Evolutionary conservation across 106 monocot genomes (phyloP).

Genomic region (Cymbidium sinense): DNA sequence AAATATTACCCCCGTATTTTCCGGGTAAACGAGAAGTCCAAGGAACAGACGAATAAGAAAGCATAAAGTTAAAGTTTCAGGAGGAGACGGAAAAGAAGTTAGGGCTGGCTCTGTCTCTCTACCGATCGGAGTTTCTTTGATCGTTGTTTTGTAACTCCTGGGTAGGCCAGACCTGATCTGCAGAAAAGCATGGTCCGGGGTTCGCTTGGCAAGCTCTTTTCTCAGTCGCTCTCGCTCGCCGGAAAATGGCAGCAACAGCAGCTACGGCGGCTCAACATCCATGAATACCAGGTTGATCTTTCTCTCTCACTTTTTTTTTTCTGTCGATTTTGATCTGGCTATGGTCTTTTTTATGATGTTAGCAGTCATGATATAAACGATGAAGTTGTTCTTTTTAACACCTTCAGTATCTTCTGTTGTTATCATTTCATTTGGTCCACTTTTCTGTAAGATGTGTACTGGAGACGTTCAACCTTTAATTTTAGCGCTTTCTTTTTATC

Average conservation of each 20-base stretch:
- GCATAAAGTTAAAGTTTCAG: too few relatives aligned
- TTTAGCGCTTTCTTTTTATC: not conserved
- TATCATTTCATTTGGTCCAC: not conserved
- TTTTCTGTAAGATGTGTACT: not conserved
- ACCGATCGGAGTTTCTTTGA: not conserved
- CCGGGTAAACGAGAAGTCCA: too few relatives aligned
- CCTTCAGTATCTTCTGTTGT: not conserved
- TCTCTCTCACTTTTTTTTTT: not conserved
- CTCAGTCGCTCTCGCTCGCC: constrained; percentile 51
- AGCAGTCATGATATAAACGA: too few relatives aligned
- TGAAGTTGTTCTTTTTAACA: not conserved
- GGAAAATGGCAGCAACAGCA: constrained; percentile 92
- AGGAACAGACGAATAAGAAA: too few relatives aligned
- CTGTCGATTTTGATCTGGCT: not conserved
- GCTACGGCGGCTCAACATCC: constrained; percentile 95
- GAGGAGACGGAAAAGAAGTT: not conserved
- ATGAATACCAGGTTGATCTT: constrained; percentile 85
- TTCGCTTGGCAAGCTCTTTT: constrained; percentile 51
- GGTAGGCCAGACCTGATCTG: not conserved
- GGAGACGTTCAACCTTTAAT: not conserved
- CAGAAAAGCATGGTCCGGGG: constrained; percentile 60
- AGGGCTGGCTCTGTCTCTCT: not conserved
- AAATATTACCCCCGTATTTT: too few relatives aligned
- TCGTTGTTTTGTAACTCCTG: not conserved
- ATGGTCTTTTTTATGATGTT: not conserved